Conservation (phyloP, 306 rosid species). For the Fragaria nilgerrensis region DNA sequence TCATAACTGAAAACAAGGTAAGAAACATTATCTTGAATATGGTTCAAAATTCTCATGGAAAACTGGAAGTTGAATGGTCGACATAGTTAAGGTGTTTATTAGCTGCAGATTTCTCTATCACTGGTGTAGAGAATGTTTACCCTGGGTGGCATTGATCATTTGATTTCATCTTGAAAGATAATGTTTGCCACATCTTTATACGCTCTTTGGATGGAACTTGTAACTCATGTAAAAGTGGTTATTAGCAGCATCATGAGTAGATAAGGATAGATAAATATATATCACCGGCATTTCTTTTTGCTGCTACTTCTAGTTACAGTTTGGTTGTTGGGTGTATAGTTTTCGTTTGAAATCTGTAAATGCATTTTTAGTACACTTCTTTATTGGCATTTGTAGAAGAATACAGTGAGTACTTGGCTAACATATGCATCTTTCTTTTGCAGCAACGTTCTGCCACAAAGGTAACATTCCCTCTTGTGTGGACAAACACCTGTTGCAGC, state of each 20-base stretch:
- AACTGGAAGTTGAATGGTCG: neutral
- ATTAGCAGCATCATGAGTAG: neutral
- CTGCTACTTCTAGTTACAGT: neutral
- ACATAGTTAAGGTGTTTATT: neutral
- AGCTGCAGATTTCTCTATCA: neutral
- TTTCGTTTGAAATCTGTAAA: neutral
- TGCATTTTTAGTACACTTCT: neutral
- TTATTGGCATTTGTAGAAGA: neutral
- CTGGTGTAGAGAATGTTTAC: neutral
- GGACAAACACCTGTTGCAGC: conserved; percentile 99
- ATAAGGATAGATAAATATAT: neutral
- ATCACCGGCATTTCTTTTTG: neutral
- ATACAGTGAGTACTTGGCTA: conserved; percentile 16
- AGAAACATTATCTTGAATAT: neutral
- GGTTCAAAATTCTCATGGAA: neutral
- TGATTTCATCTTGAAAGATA: neutral
- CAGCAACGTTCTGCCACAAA: conserved; percentile 98
- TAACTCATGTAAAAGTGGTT: neutral
- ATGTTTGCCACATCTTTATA: neutral
- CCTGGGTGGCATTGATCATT: neutral
- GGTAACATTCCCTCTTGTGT: conserved; percentile 97
- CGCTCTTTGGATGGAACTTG: neutral
- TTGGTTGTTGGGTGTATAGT: neutral
- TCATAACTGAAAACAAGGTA: neutral
- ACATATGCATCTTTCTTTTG: conserved; percentile 15